Conservation (phyloP, 2,329 filamentous ascomycete genomes). For the Aspergillus sp. region DNA sequence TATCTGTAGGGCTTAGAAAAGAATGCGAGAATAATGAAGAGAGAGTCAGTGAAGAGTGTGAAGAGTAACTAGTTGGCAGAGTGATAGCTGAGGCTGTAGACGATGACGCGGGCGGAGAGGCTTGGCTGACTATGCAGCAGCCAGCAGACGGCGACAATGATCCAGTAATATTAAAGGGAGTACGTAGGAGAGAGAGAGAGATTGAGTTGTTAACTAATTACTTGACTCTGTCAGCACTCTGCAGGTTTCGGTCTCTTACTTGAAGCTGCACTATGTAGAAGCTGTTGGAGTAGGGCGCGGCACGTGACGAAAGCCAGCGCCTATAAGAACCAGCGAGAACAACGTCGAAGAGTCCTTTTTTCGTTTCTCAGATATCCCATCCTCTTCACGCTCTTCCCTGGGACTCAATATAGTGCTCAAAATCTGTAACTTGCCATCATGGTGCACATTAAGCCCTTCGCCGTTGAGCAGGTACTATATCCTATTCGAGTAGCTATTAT, state of each 20-base stretch:
- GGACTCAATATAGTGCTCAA: background rate
- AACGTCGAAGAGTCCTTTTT: background rate
- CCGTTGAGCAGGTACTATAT: constrained; percentile 54
- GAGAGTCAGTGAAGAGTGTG: background rate
- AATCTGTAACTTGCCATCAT: constrained; percentile 13
- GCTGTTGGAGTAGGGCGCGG: background rate
- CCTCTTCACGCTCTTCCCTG: too few species aligned
- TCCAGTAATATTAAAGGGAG: too few species aligned
- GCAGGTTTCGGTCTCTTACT: background rate
- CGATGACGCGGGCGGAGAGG: constrained; percentile 21
- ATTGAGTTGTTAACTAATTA: too few species aligned
- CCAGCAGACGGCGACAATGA: too few species aligned
- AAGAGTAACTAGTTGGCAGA: background rate
- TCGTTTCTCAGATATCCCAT: too few species aligned
- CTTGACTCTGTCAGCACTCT: too few species aligned
- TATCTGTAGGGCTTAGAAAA: too few species aligned
- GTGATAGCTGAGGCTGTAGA: constrained; percentile 1
- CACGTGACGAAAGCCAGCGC: too few species aligned
- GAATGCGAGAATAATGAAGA: background rate
- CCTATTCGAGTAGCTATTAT: too few species aligned
- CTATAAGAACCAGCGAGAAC: background rate
- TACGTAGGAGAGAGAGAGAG: too few species aligned
- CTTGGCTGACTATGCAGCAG: background rate
- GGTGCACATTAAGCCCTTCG: constrained; percentile 34
- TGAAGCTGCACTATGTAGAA: background rate